phyloP scores from a whole-genome alignment of 1,284 basidiomycete genomes.

The Sporisorium graminicola region DNA sequence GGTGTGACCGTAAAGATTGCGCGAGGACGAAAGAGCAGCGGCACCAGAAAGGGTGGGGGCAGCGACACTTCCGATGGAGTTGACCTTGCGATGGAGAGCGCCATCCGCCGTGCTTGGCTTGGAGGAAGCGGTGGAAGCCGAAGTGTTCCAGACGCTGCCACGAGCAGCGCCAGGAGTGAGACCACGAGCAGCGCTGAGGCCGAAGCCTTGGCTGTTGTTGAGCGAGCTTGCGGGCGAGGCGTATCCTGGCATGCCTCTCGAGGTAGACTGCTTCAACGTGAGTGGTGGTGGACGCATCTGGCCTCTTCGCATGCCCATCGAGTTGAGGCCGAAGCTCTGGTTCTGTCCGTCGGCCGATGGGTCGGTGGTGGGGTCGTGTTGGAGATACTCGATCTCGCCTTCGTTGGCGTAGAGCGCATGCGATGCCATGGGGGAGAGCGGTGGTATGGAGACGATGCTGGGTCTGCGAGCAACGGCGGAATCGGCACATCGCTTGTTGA shows the following conservation, averaged over 20 bases:
- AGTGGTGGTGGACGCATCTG: constrained; percentile 53
- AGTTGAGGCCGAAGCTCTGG: constrained; percentile 25
- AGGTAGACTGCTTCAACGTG: constrained; percentile 44
- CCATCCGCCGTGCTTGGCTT: constrained; percentile 34
- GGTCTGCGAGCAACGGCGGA: constrained; percentile 30
- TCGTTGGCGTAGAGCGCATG: constrained; percentile 30
- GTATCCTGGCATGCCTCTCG: constrained; percentile 48
- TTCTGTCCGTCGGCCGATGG: constrained; percentile 10
- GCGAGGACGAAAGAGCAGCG: constrained; percentile 13
- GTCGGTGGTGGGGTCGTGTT: constrained; percentile 33
- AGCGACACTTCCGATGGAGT: constrained; percentile 45
- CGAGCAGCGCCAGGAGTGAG: constrained; percentile 47
- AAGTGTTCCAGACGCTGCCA: constrained; percentile 34
- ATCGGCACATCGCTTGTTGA: constrained; percentile 60
- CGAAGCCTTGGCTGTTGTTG: constrained; percentile 54
- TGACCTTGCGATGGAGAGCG: constrained; percentile 52
- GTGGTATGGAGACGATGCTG: constrained; percentile 31
- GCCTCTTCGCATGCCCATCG: constrained; percentile 42
- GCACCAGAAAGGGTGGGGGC: constrained; percentile 28
- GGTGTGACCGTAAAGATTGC: constrained; percentile 20
- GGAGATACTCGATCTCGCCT: constrained; percentile 51
- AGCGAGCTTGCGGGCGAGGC: constrained; percentile 39
- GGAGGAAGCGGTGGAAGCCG: constrained; percentile 19
- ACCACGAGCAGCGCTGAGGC: constrained; percentile 53
- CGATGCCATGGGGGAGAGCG: constrained; percentile 28